Evolutionary conservation across 768 basidiomycete species (phyloP), one percentile per base, ranked within the genome.

Genomic region (Boletus rubescentipes): DNA sequence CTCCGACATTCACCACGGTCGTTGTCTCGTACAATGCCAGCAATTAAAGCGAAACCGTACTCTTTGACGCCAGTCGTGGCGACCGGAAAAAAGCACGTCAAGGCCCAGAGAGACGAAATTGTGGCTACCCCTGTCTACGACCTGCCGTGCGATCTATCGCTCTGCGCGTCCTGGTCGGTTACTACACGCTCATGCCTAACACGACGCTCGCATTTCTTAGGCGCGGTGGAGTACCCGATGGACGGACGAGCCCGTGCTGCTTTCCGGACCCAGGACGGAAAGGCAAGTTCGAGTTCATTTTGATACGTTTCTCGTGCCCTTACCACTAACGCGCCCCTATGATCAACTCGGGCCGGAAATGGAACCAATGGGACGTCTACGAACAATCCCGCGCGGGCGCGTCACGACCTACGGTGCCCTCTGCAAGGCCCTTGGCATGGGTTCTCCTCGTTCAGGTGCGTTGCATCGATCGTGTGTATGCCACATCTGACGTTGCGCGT

Each of bases 371-470:
- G 83, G 77, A 73, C 11, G 81, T 85, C 0, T 86, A 85, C 49
- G 68, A 37, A 76, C 69, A 1, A 80, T 85, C 26, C 83, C 83
- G 1, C 57, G 45, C 1, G 83, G 83, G 1, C 77, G 73, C 38
- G 79, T 86, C 1, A 75, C 76, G 20, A 85, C 83, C 1, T 85
- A 85, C 59, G 83, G 83, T 54, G 73, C 77, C 23, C 71, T 86
- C n/a, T 77, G 77, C 32, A 54, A 61, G 2, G 77, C 77, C 7
- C 68, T 83, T 3, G 81, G 83, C 1, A 50, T 57, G 26, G 84
- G 84, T 11, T 86, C 84, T 6, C 81, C 85, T 30, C 82, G 84
- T 16, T 84, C 85, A 59, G 81, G 82, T 84, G 56, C n/a, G 76
- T 64, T 21, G 15, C 26, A n/a, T 31, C 32, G 15, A 31, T 12